Evolutionary conservation across 164 flowering plant genomes (phyloP), one percentile per base, ranked within the genome.

Genomic region (Berberis thunbergii): DNA sequence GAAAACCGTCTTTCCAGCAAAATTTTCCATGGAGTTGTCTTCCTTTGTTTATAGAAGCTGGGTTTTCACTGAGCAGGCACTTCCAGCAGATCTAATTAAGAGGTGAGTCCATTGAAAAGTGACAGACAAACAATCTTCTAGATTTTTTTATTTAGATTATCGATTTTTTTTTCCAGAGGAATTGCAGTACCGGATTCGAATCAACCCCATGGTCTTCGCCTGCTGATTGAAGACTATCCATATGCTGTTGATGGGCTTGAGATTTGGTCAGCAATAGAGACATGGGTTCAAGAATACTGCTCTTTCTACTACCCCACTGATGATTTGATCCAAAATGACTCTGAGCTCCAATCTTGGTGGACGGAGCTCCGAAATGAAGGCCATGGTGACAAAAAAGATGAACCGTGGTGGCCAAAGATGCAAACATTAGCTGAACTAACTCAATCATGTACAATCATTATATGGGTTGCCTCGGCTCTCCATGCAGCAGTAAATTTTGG

Each of bases 271-370:
- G 91, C 96, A 13, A 93, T 88, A 43, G 77, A 85, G 68, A 73
- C 64, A 3, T 93, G 96, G 96, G 94, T 88, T 6, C 60, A 58
- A 0, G 89, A 90, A 3, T 90, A 90, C 62, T 85, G 92, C 73
- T 68, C 77, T 7, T 74, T 80, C 40, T 90, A 93, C 76, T 93
- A 90, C 73, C 68, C 73, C 3, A 59, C 72, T 0, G 84, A 93
- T 54, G 77, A 75, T 6, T 60, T 68, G 42, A 66, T 88, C 50
- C 74, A 72, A 61, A 63, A 26, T 4, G 96, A 90, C 69, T 7
- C 74, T 1, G 98, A 93, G 64, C 86, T 93, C 59, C 92, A 88
- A 50, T 78, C 88, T 26, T 86, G 97, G 96, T 89, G 94, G 98
- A 42, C 64, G 0, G 96, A 92, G 78, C 41, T 88, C 26, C 81